Percentiles rank a stretch among this genome's conserved stretches.
These are phyloP conservation scores for Exophiala alcalophila DNA, from an alignment of 2,329 filamentous ascomycete species.

Conservation along the genomic window DNA sequence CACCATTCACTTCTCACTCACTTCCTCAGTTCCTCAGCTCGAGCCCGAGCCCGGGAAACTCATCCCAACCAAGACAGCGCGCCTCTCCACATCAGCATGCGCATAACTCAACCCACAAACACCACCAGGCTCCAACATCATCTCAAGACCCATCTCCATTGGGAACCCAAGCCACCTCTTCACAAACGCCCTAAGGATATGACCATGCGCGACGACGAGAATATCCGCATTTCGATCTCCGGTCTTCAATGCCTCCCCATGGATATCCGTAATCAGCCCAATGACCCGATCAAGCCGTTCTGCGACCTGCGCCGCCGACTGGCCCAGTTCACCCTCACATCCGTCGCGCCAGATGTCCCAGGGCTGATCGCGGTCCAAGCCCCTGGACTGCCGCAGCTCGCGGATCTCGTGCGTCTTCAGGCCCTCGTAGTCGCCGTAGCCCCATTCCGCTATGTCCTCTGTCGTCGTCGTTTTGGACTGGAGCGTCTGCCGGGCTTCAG, in stretches of 20 bases:
- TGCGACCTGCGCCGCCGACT: constrained; percentile 41
- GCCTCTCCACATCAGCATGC: constrained; percentile 40
- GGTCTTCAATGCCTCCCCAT: constrained; percentile 31
- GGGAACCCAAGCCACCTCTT: constrained; percentile 48
- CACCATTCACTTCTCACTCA: background rate
- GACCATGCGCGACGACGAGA: constrained; percentile 38
- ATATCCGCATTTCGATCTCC: constrained; percentile 16
- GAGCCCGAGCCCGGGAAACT: constrained; percentile 22
- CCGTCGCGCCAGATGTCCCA: constrained; percentile 62
- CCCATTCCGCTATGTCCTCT: constrained; percentile 58
- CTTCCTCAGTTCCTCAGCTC: no score
- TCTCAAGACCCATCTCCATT: constrained; percentile 40
- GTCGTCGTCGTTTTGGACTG: constrained; percentile 35
- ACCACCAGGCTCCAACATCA: constrained; percentile 48
- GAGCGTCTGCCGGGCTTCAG: constrained; percentile 21
- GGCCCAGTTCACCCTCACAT: constrained; percentile 46
- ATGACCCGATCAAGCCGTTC: constrained; percentile 45
- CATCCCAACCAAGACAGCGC: constrained; percentile 44
- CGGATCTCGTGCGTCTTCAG: constrained; percentile 53
- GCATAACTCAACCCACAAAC: constrained; percentile 43
- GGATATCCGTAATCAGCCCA: constrained; percentile 40
- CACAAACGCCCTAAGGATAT: constrained; percentile 46
- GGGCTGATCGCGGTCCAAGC: constrained; percentile 47
- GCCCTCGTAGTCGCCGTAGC: constrained; percentile 63
- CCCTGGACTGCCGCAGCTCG: constrained; percentile 44